phyloP scores from a whole-genome alignment of 306 rosid genomes.

The Prosopis cineraria region DNA sequence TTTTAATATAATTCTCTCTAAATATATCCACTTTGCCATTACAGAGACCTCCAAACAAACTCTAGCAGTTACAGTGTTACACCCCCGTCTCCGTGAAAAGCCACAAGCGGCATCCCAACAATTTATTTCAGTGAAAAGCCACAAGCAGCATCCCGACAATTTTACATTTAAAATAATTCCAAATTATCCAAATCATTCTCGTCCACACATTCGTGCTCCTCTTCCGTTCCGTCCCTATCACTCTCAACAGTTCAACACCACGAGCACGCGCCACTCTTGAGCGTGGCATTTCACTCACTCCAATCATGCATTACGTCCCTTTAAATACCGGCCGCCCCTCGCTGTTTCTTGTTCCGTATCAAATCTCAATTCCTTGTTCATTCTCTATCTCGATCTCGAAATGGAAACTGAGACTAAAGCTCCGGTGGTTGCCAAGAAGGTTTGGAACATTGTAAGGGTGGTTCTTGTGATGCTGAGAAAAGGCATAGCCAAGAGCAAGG shows the following conservation, averaged over 20 bases:
- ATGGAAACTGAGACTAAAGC: constrained; percentile 70
- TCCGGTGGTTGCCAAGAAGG: constrained; percentile 58
- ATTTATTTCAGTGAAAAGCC: too few relatives aligned
- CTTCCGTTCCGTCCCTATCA: not conserved
- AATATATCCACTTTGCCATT: too few relatives aligned
- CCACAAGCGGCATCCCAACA: too few relatives aligned
- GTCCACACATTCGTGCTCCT: not conserved
- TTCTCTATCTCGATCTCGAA: not conserved
- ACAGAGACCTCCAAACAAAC: too few relatives aligned
- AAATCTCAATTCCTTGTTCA: not conserved
- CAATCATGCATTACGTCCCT: constrained; percentile 3
- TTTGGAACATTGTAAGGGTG: constrained; percentile 61
- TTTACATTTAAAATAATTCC: not conserved
- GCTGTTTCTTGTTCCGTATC: not conserved
- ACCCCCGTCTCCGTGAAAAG: too few relatives aligned
- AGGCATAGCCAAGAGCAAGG: constrained; percentile 70
- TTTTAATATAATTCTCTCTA: too few relatives aligned
- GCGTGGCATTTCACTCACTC: constrained; percentile 2
- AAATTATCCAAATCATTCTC: not conserved
- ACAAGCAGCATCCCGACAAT: constrained; percentile 4
- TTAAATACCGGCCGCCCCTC: constrained; percentile 23
- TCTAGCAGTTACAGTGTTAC: too few relatives aligned
- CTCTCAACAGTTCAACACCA: not conserved
- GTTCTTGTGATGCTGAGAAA: constrained; percentile 63
- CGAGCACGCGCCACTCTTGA: constrained; percentile 3